phyloP scores from a whole-genome alignment of 2,329 filamentous ascomycete species.

The Claviceps spartinae region DNA sequence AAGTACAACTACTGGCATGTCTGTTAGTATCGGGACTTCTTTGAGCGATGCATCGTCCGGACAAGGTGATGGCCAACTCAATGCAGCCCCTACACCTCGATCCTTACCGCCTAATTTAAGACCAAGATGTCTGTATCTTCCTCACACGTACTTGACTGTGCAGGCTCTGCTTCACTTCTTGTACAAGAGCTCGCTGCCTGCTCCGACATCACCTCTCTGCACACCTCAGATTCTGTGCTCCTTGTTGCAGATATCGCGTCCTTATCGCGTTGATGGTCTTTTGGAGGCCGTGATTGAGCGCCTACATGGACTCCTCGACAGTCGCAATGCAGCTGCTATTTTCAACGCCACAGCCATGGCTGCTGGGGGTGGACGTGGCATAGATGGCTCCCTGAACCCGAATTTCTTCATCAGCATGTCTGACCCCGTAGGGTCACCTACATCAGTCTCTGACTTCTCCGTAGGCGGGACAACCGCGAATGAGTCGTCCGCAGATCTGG shows the following conservation, averaged over 20 bases:
- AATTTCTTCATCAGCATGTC: constrained; percentile 44
- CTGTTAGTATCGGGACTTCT: constrained; percentile 26
- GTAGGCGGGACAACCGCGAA: constrained; percentile 17
- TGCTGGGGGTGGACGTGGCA: constrained; percentile 77
- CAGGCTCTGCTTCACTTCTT: constrained; percentile 85
- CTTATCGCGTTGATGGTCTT: constrained; percentile 85
- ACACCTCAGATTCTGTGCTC: constrained; percentile 95
- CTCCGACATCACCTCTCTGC: constrained; percentile 62
- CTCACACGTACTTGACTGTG: constrained; percentile 79
- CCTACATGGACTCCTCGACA: constrained; percentile 78
- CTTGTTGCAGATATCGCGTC: constrained; percentile 79
- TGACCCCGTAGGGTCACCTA: constrained; percentile 26
- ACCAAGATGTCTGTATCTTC: constrained; percentile 79
- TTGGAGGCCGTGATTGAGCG: constrained; percentile 87
- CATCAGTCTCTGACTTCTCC: constrained; percentile 21
- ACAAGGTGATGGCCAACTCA: constrained; percentile 30
- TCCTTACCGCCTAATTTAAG: constrained; percentile 49
- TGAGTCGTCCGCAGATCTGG: constrained; percentile 18
- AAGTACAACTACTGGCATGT: not conserved
- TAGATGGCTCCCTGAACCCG: constrained; percentile 52
- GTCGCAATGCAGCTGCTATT: constrained; percentile 85
- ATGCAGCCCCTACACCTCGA: constrained; percentile 42
- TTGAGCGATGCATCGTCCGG: constrained; percentile 16
- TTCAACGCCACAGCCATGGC: constrained; percentile 99
- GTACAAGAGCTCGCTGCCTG: constrained; percentile 80